Conservation (phyloP, 345 rosid species). For the Rhodamnia rubescens region DNA sequence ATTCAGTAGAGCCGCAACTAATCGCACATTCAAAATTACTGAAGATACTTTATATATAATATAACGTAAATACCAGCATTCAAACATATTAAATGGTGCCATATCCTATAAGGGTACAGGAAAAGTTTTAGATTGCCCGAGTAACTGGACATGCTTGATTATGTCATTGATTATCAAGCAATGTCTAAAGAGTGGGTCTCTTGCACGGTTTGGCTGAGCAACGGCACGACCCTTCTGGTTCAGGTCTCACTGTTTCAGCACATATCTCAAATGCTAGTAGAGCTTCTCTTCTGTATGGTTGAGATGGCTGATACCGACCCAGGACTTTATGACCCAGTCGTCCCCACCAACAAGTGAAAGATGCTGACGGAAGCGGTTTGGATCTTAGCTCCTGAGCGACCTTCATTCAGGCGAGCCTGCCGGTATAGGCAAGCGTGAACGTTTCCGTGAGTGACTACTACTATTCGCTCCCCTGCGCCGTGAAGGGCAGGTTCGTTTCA, state of each 20-base stretch:
- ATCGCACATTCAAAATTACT: background rate
- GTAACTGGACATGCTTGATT: background rate
- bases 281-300: background rate
- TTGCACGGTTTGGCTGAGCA: background rate
- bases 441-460: conserved; percentile 68
- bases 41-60: background rate
- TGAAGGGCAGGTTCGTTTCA: background rate
- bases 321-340: background rate
- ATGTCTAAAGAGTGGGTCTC: background rate
- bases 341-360: background rate
- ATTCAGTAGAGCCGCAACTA: background rate
- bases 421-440: conserved; percentile 44
- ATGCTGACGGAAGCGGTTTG: conserved; percentile 32
- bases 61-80: background rate
- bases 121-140: background rate
- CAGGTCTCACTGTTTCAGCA: background rate
- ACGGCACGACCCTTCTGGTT: background rate
- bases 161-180: background rate
- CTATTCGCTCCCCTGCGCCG: conserved; percentile 47
- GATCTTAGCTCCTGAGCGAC: conserved; percentile 25
- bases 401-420: conserved; percentile 45
- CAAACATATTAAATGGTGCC: background rate
- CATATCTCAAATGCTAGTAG: background rate
- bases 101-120: background rate
- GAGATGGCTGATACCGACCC: background rate